Evolutionary conservation across 805 yeast genomes (phyloP).

Genomic region (Sugiyamaella marilandica): DNA sequence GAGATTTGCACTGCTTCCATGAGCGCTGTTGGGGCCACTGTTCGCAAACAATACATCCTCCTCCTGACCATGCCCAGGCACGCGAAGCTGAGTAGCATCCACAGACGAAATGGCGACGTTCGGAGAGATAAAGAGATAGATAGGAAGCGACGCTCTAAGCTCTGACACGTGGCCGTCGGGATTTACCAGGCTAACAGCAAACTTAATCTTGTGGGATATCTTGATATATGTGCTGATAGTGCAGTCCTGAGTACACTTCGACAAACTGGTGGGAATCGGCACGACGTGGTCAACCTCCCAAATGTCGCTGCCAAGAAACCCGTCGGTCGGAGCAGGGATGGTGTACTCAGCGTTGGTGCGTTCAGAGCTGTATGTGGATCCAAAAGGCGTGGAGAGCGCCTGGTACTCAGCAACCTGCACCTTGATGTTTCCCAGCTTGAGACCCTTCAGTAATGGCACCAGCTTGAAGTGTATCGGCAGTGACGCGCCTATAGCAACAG

Average conservation of each 20-base stretch:
- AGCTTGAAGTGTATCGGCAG: constrained; percentile 64
- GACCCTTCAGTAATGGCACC: constrained; percentile 78
- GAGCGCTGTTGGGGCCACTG: not conserved
- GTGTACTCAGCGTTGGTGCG: constrained; percentile 51
- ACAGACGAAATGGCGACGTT: constrained; percentile 65
- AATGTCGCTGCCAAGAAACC: constrained; percentile 42
- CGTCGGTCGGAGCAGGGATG: constrained; percentile 41
- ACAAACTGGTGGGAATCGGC: constrained; percentile 65
- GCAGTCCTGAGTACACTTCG: constrained; percentile 83
- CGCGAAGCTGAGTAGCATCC: constrained; percentile 21
- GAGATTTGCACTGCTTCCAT: constrained; percentile 9
- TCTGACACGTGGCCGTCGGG: constrained; percentile 93
- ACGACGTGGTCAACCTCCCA: constrained; percentile 71
- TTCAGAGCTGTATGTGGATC: constrained; percentile 59
- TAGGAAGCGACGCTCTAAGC: constrained; percentile 83
- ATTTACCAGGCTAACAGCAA: constrained; percentile 70
- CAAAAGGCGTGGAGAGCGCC: constrained; percentile 42
- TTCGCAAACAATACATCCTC: constrained; percentile 9
- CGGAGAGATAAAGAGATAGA: constrained; percentile 72
- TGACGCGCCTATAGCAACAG: constrained; percentile 82
- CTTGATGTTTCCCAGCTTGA: constrained; percentile 68
- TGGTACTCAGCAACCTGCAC: constrained; percentile 65
- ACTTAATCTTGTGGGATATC: constrained; percentile 84
- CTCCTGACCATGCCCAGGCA: constrained; percentile 13
- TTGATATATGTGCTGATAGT: constrained; percentile 63